Evolutionary conservation across 352 stramenopile species (phyloP), one percentile per base, ranked within the genome.

Genomic region (Phytophthora crassamura): DNA sequence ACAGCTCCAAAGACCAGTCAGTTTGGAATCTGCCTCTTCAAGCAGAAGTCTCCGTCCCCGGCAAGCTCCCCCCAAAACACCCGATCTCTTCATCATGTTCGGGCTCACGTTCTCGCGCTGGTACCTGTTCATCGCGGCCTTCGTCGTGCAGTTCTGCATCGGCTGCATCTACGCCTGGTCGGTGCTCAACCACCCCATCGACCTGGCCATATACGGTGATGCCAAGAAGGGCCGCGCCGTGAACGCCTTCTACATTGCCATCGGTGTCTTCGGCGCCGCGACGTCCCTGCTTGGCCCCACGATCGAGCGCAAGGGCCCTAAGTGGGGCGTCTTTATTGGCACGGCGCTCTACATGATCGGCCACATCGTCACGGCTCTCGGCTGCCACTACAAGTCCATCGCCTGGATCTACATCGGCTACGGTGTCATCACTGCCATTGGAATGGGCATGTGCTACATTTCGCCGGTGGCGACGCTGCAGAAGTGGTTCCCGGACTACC

Each of bases 401-500:
- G 47, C 69, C 11, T 71, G 61, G 30, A 75, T 89, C 33, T 88
- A 88, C 76, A 53, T 91, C 48, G 81, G 83, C 47, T 91, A 92
- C 63, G 81, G 83, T n/a, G 32, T 92, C 49, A 75, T 89, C 47
- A 74, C 67, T 39, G 81, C 81, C 53, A 84, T 85, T 45, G 81
- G 81, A 50, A 76, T 88, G 56, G 81, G 77, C 0, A 74, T 92
- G 42, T 85, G 77, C 77, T 92, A 90, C 74, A 78, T 89, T 46
- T 84, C 77, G 14, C 82, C 79, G 5, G 81, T 90, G 0, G 80
- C 77, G 16, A 81, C 80, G 7, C 59, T 92, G 7, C 80, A 90
- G 59, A 88, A 90, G 50, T 90, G 84, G 83, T 91, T 91, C 67
- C 83, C 83, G 1, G 83, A 91, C 66, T 86, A 88, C 74, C 78